These are phyloP conservation scores for Scedosporium boydii DNA, from an alignment of 2,329 filamentous ascomycete genomes.

Conservation along the genomic window DNA sequence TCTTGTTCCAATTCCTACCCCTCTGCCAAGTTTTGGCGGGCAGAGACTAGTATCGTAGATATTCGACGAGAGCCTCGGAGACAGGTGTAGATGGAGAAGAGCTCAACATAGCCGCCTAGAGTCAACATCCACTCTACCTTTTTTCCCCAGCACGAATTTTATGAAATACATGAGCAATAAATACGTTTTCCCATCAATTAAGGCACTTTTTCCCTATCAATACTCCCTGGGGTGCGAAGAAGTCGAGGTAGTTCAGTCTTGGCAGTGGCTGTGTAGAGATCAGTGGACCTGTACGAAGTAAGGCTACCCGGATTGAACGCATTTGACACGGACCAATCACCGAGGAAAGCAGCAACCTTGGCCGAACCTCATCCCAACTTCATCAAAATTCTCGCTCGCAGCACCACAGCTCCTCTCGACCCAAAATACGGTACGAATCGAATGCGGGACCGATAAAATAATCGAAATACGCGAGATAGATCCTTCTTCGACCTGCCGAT, in stretches of 20 bases:
- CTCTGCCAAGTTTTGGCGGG: background rate
- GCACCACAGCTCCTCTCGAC: background rate
- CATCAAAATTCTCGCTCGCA: background rate
- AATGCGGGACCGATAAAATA: background rate
- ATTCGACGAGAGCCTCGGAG: background rate
- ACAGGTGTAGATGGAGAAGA: background rate
- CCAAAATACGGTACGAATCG: background rate
- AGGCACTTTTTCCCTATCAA: background rate
- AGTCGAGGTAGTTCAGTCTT: background rate
- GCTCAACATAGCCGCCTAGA: background rate
- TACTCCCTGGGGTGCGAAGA: background rate
- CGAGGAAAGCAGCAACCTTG: background rate
- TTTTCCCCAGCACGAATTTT: background rate
- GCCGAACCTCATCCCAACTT: background rate
- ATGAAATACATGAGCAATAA: constrained; percentile 3
- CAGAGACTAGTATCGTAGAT: background rate
- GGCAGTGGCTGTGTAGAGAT: constrained; percentile 2
- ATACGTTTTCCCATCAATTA: background rate
- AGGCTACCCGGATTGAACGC: background rate
- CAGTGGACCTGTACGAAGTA: background rate
- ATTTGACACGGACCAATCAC: background rate
- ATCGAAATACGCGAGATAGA: background rate
- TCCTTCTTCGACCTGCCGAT: background rate
- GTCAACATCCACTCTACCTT: background rate
- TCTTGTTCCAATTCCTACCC: background rate